Evolutionary conservation across 2,329 filamentous ascomycete species (phyloP), one percentile per base, ranked within the genome.

Genomic region (Aspergillus sp.): DNA sequence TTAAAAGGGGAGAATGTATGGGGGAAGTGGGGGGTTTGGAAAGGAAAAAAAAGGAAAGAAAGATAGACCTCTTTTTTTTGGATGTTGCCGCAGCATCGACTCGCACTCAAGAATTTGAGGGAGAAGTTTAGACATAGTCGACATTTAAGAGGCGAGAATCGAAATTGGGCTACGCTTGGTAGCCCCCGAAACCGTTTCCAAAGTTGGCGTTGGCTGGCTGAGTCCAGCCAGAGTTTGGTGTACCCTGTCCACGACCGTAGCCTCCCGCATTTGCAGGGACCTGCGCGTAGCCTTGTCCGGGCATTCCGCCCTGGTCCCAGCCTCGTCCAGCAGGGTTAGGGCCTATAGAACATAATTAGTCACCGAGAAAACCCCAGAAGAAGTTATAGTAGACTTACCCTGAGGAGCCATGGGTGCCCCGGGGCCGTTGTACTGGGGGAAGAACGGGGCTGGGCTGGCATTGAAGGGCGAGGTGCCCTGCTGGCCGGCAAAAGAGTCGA

Each of bases 351-450:
- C 38, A 37, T 28, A 37, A 35, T 52, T 45, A 56, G 48, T 37
- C 27, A 40, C 43, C 12, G 13, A 26, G 35, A 39, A 12, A 29
- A 40, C 13, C 32, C n/a, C 35, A 34, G 29, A 26, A 41, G 33
- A 26, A 33, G 35, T 32, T 27, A 40, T 30, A 42, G n/a, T 8
- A 28, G 19, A 55, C 57, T 51, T 61, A 73, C 73, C 75, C 74
- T 76, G 73, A 59, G 77, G 76, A 64, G 77, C 84, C 77, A 85
- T 83, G 27, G 77, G 74, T 54, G 72, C 73, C 49, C 67, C 69
- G 48, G 76, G 80, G 79, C 88, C 88, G 64, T 86, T 85, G 65
- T 97, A 97, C 71, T 97, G 93, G 54, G 91, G 90, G 69, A 96
- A 97, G 75, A 89, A 96, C 31, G 77, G 74, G 47, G 88, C 86